phyloP scores from a whole-genome alignment of 2,329 filamentous ascomycete genomes.

The Neopestalotiopsis sp. region DNA sequence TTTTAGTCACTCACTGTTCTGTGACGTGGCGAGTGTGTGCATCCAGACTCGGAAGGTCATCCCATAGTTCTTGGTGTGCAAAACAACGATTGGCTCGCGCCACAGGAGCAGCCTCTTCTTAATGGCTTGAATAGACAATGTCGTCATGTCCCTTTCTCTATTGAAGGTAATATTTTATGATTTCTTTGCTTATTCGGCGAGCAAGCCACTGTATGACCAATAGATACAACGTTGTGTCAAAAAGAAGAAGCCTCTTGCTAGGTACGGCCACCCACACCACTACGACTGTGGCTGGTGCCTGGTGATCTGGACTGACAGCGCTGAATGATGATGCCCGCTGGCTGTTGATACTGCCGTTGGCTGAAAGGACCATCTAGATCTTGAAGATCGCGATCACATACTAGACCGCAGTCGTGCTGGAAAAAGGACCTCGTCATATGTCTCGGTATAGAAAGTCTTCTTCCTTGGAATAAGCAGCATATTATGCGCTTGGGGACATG shows the following conservation, averaged over 20 bases:
- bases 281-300: not conserved
- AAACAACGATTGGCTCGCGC: not conserved
- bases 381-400: too few species aligned
- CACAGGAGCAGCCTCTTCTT: not conserved
- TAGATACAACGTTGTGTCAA: not conserved
- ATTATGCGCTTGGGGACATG: too few species aligned
- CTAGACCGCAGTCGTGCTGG: too few species aligned
- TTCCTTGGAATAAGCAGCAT: too few species aligned
- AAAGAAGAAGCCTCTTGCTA: not conserved
- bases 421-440: too few species aligned
- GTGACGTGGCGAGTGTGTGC: constrained; percentile 14
- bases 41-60: constrained; percentile 11
- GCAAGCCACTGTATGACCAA: not conserved
- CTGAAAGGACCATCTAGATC: too few species aligned
- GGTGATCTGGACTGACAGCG: not conserved
- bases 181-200: not conserved
- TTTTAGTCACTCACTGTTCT: not conserved
- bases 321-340: too few species aligned
- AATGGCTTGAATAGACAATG: not conserved
- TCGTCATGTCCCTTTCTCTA: not conserved
- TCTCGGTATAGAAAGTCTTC: too few species aligned
- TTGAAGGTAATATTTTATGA: not conserved
- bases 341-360: too few species aligned
- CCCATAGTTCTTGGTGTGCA: not conserved
- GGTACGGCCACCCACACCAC: too few species aligned